A percentile compares a stretch with the other conserved stretches of the same genome.
Evolutionary conservation across 495 filamentous ascomycete species (phyloP).

Genomic region (Hyaloscypha variabilis): DNA sequence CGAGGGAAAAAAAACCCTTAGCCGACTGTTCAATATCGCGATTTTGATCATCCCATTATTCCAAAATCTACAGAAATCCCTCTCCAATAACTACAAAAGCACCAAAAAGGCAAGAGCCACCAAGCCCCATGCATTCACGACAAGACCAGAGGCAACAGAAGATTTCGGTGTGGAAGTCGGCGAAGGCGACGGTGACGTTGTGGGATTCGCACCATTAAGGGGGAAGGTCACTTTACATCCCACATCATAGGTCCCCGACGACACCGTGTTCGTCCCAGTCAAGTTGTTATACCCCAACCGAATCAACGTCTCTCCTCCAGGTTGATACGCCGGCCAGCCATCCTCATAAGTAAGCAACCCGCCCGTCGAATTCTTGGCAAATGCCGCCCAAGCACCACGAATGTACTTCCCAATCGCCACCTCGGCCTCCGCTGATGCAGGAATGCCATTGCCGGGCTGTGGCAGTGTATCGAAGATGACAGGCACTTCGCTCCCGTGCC

Average conservation of each 20-base stretch:
- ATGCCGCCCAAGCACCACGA: slow-evolving; percentile 48
- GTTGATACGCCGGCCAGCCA: slow-evolving; percentile 40
- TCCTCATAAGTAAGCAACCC: slow-evolving; percentile 38
- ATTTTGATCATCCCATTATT: no score
- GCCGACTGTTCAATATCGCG: no score
- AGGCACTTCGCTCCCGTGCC: slow-evolving; percentile 36
- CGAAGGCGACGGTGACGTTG: no score
- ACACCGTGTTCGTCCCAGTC: slow-evolving; percentile 20
- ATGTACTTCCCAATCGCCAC: slow-evolving; percentile 36
- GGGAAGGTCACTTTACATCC: neutral
- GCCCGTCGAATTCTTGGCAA: slow-evolving; percentile 46
- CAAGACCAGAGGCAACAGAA: no score
- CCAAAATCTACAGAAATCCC: no score
- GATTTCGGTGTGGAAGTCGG: no score
- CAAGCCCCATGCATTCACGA: no score
- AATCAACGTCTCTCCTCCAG: slow-evolving; percentile 1
- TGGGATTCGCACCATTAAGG: neutral
- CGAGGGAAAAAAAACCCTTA: no score
- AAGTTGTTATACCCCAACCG: slow-evolving; percentile 24
- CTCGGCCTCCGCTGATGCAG: slow-evolving; percentile 25
- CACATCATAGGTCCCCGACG: neutral
- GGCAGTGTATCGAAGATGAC: neutral
- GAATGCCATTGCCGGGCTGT: neutral
- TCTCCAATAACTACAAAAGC: no score
- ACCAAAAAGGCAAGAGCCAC: no score